Evolutionary conservation across 116 monocot genomes (phyloP), one percentile per base, ranked within the genome.

Genomic region (Posidonia oceanica): DNA sequence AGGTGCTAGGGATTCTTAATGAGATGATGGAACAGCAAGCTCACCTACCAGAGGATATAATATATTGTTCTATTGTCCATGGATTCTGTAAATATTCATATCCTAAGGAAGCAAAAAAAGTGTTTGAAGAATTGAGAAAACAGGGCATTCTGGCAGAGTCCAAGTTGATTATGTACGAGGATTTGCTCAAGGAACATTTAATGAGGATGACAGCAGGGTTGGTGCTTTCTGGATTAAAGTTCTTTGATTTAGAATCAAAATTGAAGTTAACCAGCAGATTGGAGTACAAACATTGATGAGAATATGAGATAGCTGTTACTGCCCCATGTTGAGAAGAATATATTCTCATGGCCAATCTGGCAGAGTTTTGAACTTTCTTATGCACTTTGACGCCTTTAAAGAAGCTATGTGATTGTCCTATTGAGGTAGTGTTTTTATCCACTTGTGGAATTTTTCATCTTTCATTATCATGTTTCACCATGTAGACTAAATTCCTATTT

Each of bases 11-110:
- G 60, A 75, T 87, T 61, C 52, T 97, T 59, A 70, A 92, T 56
- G 97, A 97, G 77, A 89, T 97, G 89, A 94, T 94, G 83, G 75
- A 76, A 63, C 83, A 84, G 39, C 63, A 81, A 53, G 85, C 79
- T 40, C 78, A 74, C 62, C 64, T 69, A 7, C 21, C 85, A 44
- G 89, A 87, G 54, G 87, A 92, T 66, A 76, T 92, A 16, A 73
- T 89, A 67, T 92, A 85, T 59, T 92, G 87, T 70, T 82, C 92
- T 42, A 61, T 89, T 69, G 89, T 97, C 18, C 71, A 87, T 84
- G 97, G 97, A 7, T 97, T 92, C 69, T 87, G 89, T 71, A 87
- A 80, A 69, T 76, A 89, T 77, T 87, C 87, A 7, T 85, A 77
- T 61, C 83, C 83, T 23, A 79, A 57, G 53, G 87, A 85, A 72